These are phyloP conservation scores for Penicillium canescens DNA, from an alignment of 495 filamentous ascomycete species.

Conservation along the genomic window DNA sequence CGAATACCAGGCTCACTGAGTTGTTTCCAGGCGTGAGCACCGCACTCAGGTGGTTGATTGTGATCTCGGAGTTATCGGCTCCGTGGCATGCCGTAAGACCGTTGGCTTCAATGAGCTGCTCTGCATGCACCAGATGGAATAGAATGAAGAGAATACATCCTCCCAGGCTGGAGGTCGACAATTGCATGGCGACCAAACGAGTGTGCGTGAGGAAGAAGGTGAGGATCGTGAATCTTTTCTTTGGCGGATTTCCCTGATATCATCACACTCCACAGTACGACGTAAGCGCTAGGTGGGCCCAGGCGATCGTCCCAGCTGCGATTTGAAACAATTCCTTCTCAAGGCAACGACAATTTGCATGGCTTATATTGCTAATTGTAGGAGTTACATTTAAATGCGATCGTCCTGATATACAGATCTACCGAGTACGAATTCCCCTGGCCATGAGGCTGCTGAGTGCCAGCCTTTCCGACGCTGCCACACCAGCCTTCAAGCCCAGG, in stretches of 20 bases:
- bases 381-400: no score
- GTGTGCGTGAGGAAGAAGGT: not conserved
- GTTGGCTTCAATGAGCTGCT: slow-evolving; percentile 52
- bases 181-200: slow-evolving; percentile 10
- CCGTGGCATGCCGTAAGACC: slow-evolving; percentile 61
- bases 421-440: no score
- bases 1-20: slow-evolving; percentile 64
- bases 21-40: slow-evolving; percentile 66
- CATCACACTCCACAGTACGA: slow-evolving; percentile 12
- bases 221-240: not conserved
- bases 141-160: slow-evolving; percentile 5
- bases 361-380: no score
- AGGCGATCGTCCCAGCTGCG: slow-evolving; percentile 1
- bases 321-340: not conserved
- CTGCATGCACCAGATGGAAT: slow-evolving; percentile 53
- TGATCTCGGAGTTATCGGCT: slow-evolving; percentile 63
- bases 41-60: slow-evolving; percentile 70
- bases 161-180: slow-evolving; percentile 2
- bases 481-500: no score
- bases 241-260: slow-evolving; percentile 7
- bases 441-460: no score
- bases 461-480: no score
- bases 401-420: no score
- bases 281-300: slow-evolving; percentile 11
- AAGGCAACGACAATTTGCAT: not conserved